phyloP scores from a whole-genome alignment of 2,329 filamentous ascomycete species.

The Didymella sp. region DNA sequence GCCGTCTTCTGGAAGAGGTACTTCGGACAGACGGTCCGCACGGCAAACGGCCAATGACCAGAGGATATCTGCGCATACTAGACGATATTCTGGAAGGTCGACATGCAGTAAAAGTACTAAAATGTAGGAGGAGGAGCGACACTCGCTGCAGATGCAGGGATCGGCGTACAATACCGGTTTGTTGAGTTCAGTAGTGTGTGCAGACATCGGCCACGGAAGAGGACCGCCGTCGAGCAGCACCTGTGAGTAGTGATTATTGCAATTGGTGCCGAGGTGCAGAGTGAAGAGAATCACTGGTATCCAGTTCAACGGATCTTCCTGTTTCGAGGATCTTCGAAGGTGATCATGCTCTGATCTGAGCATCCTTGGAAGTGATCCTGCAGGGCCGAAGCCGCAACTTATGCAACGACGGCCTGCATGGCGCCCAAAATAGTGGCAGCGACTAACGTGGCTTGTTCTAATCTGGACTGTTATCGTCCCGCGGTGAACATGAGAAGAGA shows the following conservation, averaged over 20 bases:
- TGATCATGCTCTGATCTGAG: not conserved
- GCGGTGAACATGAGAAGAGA: not conserved
- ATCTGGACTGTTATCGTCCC: not conserved
- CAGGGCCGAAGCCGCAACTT: not conserved
- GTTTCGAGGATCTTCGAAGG: not conserved
- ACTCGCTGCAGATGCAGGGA: constrained; percentile 2
- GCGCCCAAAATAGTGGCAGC: not conserved
- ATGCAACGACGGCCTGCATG: constrained; percentile 1
- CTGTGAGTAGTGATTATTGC: not conserved
- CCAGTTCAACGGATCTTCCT: not conserved
- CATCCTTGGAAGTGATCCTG: not conserved
- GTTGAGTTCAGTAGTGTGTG: not conserved
- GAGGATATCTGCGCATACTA: not conserved
- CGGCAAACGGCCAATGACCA: not conserved
- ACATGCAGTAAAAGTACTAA: not conserved
- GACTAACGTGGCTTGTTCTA: not conserved
- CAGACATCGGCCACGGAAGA: not conserved
- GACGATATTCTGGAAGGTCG: not conserved
- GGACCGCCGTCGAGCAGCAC: not conserved
- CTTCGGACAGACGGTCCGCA: not conserved
- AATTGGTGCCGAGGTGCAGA: not conserved
- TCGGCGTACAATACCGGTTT: not conserved
- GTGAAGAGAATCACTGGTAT: not conserved
- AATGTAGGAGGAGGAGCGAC: not conserved
- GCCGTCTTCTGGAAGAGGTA: not conserved